A percentile compares a stretch with the other conserved stretches of the same genome.
These are phyloP conservation scores for Crithidia sp. DNA, from an alignment of 208 protist genomes.

Conservation along the genomic window DNA sequence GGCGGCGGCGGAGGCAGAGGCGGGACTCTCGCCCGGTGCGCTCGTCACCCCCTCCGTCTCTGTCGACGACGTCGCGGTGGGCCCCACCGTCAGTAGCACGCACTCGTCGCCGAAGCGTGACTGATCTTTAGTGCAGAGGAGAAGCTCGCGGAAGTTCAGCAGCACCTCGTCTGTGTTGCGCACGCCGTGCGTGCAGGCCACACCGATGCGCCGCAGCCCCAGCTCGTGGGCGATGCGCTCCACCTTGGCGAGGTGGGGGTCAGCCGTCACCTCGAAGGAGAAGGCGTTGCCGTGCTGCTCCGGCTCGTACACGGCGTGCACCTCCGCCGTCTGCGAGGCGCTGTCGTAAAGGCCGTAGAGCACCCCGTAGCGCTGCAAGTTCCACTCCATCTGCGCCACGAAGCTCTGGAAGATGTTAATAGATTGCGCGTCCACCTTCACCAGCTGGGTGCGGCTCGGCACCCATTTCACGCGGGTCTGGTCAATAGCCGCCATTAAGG, in stretches of 20 bases:
- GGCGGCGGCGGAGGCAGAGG: background rate
- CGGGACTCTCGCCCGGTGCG: slow-evolving; percentile 13
- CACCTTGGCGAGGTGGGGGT: slow-evolving; percentile 49
- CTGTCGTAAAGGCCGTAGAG: slow-evolving; percentile 82
- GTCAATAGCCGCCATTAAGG: slow-evolving; percentile 82
- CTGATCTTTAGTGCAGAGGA: slow-evolving; percentile 85
- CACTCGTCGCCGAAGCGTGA: slow-evolving; percentile 87
- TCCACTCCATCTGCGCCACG: slow-evolving; percentile 70
- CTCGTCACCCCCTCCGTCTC: slow-evolving; percentile 8
- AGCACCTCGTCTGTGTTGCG: slow-evolving; percentile 48
- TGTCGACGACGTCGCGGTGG: slow-evolving; percentile 29
- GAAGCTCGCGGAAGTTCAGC: slow-evolving; percentile 62
- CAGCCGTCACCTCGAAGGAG: slow-evolving; percentile 52
- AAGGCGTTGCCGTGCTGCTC: slow-evolving; percentile 73
- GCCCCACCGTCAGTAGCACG: slow-evolving; percentile 83
- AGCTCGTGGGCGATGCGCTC: slow-evolving; percentile 66
- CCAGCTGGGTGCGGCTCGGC: slow-evolving; percentile 69
- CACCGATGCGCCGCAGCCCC: slow-evolving; percentile 81
- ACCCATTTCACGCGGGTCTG: slow-evolving; percentile 79
- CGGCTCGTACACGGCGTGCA: slow-evolving; percentile 90
- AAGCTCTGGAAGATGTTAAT: slow-evolving; percentile 91
- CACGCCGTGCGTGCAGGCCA: slow-evolving; percentile 79
- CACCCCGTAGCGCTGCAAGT: slow-evolving; percentile 84
- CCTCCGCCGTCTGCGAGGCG: slow-evolving; percentile 47
- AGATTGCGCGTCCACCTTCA: slow-evolving; percentile 71